Percentiles rank a stretch among this genome's conserved stretches.
phyloP scores from a whole-genome alignment of 768 basidiomycete species.

The Candolleomyces efflorescens region DNA sequence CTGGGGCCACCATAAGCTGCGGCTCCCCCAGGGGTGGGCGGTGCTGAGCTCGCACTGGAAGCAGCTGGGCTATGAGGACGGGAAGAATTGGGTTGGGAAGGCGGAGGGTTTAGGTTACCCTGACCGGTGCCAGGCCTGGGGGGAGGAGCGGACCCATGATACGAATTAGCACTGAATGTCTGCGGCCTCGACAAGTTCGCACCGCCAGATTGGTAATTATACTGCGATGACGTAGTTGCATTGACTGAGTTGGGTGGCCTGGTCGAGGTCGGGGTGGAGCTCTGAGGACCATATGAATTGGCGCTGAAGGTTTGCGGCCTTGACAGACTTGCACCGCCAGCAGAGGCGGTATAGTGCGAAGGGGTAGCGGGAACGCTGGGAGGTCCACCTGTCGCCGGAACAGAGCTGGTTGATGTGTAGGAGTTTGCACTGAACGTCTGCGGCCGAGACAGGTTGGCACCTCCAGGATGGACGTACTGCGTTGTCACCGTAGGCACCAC shows the following conservation, averaged over 20 bases:
- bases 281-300: slow-evolving; percentile 1
- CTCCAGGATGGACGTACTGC: slow-evolving; percentile 12
- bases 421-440: slow-evolving; percentile 18
- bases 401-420: slow-evolving; percentile 13
- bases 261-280: neutral
- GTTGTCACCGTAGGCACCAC: neutral
- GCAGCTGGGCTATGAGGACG: too few relatives aligned
- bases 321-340: slow-evolving; percentile 18
- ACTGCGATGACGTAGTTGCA: too few relatives aligned
- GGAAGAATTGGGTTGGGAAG: too few relatives aligned
- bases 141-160: too few relatives aligned
- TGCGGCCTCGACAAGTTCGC: too few relatives aligned
- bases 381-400: slow-evolving; percentile 6
- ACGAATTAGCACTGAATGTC: too few relatives aligned
- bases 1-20: too few relatives aligned
- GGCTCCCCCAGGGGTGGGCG: too few relatives aligned
- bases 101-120: too few relatives aligned
- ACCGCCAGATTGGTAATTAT: too few relatives aligned
- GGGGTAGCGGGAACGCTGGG: neutral
- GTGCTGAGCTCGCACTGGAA: too few relatives aligned
- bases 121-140: too few relatives aligned
- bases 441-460: slow-evolving; percentile 30
- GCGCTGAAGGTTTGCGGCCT: slow-evolving; percentile 10
- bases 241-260: neutral
- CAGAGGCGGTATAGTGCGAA: neutral